Evolutionary conservation across 306 rosid species (phyloP), one percentile per base, ranked within the genome.

Genomic region (Fragaria vesca): DNA sequence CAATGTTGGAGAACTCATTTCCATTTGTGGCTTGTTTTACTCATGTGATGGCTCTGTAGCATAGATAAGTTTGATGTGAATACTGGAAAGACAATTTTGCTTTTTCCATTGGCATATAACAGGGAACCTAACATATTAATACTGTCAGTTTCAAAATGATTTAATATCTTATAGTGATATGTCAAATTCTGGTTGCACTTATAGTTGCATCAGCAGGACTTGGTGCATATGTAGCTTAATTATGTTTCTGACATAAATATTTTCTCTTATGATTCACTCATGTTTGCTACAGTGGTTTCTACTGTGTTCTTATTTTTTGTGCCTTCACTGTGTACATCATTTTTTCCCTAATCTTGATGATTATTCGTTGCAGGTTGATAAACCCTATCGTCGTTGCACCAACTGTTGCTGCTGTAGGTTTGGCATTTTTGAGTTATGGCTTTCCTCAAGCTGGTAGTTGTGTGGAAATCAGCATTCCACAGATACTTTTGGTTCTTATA

Each of bases 301-400:
- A 57, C 36, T 47, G 34, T 12, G 10, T 42, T 42, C 6, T 42
- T 42, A 7, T 66, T 21, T 38, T 62, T 24, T 36, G 30, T 67
- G 26, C 66, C 3, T 17, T 0, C 46, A 30, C 20, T 58, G 50
- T 30, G 45, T 78, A 34, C 18, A 26, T 21, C 55, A 12, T 63
- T 42, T 51, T 47, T 26, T 50, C 11, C 69, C 54, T 57, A 12
- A 73, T 67, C 8, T 60, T 8, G 57, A 48, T 67, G 71, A 62
- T 47, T 34, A 70, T 47, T 69, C 58, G 21, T 78, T 86, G 84
- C 81, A 94, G 98, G 87, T 71, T 94, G 76, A 87, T 90, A 91
- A 90, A 92, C 82, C 98, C 98, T 51, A 75, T 92, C 68, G 97
- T 95, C 79, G 93, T 95, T 81, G 98, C 98, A 46, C 98, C 98